A percentile compares a stretch with the other conserved stretches of the same genome.
These are phyloP conservation scores for Vigna hirtella DNA, from an alignment of 306 rosid genomes.

Conservation along the genomic window DNA sequence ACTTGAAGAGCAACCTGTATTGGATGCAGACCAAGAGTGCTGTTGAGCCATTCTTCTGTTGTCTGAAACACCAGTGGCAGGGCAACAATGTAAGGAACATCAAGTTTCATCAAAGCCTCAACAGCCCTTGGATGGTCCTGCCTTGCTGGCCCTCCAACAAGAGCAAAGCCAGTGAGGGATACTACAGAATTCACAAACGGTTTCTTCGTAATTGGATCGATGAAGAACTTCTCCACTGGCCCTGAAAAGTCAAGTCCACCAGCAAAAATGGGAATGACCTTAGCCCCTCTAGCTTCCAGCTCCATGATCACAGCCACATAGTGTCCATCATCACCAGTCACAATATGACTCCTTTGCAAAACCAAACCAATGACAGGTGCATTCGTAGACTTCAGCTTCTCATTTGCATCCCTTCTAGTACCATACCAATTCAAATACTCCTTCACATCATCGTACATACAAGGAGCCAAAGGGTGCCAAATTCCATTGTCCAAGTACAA, in stretches of 20 bases:
- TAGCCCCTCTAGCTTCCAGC: constrained; percentile 94
- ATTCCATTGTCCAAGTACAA: constrained; percentile 86
- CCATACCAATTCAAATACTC: constrained; percentile 98
- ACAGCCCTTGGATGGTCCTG: constrained; percentile 97
- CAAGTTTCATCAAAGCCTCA: constrained; percentile 85
- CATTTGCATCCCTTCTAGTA: constrained; percentile 90
- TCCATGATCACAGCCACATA: constrained; percentile 99
- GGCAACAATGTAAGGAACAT: constrained; percentile 96
- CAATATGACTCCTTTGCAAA: constrained; percentile 97
- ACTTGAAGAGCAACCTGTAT: constrained; percentile 99
- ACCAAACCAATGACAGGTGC: constrained; percentile 78
- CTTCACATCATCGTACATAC: constrained; percentile 96
- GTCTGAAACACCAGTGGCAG: constrained; percentile 98
- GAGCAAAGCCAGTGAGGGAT: constrained; percentile 95
- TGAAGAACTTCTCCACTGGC: constrained; percentile 87
- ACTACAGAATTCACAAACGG: constrained; percentile 80
- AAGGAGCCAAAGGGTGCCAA: constrained; percentile 99
- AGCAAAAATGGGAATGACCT: constrained; percentile 90
- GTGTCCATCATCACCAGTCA: constrained; percentile 97
- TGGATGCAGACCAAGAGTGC: constrained; percentile 96
- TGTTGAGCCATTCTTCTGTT: constrained; percentile 97
- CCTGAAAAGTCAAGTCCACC: constrained; percentile 97
- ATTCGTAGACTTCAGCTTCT: constrained; percentile 71
- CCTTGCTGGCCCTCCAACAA: constrained; percentile 99
- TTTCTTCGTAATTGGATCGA: constrained; percentile 83